Base-by-base conservation (phyloP, 331 rosid species). In the Spiraea crenata region DNA sequence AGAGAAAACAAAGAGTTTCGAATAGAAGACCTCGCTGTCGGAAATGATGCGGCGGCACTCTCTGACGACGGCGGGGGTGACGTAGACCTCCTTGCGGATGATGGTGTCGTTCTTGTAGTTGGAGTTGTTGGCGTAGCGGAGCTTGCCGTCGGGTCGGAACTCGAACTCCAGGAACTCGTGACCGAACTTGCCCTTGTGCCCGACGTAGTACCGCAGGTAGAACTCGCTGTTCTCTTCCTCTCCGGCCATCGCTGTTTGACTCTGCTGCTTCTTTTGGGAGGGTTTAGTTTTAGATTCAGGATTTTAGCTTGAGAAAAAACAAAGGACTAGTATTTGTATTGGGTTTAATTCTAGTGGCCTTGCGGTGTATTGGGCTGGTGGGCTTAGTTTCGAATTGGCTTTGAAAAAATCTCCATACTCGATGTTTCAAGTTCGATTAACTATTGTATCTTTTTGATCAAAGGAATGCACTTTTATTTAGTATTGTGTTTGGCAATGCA, bases 61-160 rank as follows among this genome's bases (percentile, higher is more conserved):
- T 19, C 96, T 91, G 62, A 93, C 77, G 42, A 91, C 97, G 31
- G 97, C 95, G 9, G 99, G 96, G 48, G 97, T 87, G 72, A 93
- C 91, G 61, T 85, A 93, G 76, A 91, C 93, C 83, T 93, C 96
- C 81, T 91, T 91, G 76, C 97, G 97, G 55, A 95, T 95, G 83
- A 95, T 91, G 73, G 96, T 95, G 72, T 91, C 97, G 86, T 95
- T 95, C 74, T 95, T 95, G 96, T 95, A 95, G 81, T 93, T 93
- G 84, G 98, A 89, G 80, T 92, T 89, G 80, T 92, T 92, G 49
- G 96, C 91, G 50, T 92, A 90, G 1, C 96, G 90, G 9, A 92
- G 98, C 81, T 88, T 88, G 1, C 91, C 97, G 46, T 95, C 97
- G 1, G 97, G 95, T 57, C 92, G 81, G 75, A 89, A 92, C 87